Percentiles rank a stretch among this genome's conserved stretches.
phyloP scores from a whole-genome alignment of 345 rosid species.

The Melaleuca alternifolia region DNA sequence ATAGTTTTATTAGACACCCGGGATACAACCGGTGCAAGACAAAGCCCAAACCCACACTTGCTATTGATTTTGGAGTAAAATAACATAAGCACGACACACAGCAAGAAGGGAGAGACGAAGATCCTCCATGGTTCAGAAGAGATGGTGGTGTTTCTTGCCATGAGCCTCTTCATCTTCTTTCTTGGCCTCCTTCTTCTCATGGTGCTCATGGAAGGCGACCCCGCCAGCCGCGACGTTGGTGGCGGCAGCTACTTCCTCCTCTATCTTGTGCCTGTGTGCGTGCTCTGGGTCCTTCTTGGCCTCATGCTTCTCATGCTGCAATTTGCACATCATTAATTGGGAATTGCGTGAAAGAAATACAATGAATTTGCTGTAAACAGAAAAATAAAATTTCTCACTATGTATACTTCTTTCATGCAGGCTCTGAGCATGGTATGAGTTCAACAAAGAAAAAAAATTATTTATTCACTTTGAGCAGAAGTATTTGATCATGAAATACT shows the following conservation, averaged over 20 bases:
- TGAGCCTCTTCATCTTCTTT: constrained; percentile 20
- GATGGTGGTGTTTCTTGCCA: constrained; percentile 28
- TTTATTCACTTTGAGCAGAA: background rate
- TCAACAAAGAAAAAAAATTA: background rate
- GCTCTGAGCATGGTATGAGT: too few species aligned
- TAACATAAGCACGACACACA: background rate
- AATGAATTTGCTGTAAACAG: too few species aligned
- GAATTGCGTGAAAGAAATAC: too few species aligned
- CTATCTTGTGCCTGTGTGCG: background rate
- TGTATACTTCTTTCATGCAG: too few species aligned
- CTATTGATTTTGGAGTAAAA: background rate
- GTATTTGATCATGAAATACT: background rate
- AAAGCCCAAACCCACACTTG: background rate
- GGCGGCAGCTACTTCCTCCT: constrained; percentile 1
- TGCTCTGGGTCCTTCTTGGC: constrained; percentile 1
- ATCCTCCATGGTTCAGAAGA: background rate
- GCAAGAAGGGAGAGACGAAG: background rate
- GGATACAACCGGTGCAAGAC: background rate
- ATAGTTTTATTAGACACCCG: background rate
- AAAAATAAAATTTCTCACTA: too few species aligned
- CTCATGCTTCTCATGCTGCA: constrained; percentile 2
- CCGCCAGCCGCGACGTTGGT: constrained; percentile 23
- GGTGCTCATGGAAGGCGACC: constrained; percentile 41
- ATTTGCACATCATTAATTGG: background rate
- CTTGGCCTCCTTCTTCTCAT: constrained; percentile 40